Percentiles rank a stretch among this genome's conserved stretches.
Conservation (phyloP, 257 asterid species). For the Solanum corneliomulleri region DNA sequence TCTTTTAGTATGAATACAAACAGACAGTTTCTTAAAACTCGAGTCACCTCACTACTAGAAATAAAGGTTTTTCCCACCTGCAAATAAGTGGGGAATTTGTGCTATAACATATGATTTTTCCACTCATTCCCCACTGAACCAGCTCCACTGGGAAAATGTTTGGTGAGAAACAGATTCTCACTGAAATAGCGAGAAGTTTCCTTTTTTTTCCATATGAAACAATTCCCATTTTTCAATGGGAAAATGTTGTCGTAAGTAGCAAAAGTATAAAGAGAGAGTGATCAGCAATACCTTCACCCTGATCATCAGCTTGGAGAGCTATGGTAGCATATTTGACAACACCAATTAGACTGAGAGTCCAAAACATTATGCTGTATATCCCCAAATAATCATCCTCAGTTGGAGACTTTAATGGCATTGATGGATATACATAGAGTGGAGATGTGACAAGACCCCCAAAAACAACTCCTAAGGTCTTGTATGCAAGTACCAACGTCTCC, state of each 20-base stretch:
- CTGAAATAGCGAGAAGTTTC: not conserved
- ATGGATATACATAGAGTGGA: constrained; percentile 40
- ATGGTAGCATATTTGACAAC: constrained; percentile 29
- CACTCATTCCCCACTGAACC: not conserved
- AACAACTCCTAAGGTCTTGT: constrained; percentile 38
- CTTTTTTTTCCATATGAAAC: not conserved
- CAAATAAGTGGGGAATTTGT: not conserved
- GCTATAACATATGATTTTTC: not conserved
- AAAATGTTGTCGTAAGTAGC: not conserved
- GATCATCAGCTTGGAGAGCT: constrained; percentile 38
- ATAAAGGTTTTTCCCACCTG: not conserved
- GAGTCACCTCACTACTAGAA: not conserved
- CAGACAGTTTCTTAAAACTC: not conserved
- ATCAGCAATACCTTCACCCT: constrained; percentile 31
- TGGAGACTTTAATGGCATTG: constrained; percentile 30
- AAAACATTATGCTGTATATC: constrained; percentile 31
- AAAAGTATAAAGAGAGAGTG: not conserved
- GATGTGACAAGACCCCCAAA: constrained; percentile 43
- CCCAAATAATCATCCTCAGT: constrained; percentile 33
- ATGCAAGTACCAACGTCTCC: constrained; percentile 21
- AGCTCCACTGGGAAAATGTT: not conserved
- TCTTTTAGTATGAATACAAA: not conserved
- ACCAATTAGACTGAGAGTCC: constrained; percentile 37
- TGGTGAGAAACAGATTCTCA: not conserved
- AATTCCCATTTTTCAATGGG: not conserved